phyloP scores from a whole-genome alignment of 805 yeast species.

The Yarrowia phangngaensis region DNA sequence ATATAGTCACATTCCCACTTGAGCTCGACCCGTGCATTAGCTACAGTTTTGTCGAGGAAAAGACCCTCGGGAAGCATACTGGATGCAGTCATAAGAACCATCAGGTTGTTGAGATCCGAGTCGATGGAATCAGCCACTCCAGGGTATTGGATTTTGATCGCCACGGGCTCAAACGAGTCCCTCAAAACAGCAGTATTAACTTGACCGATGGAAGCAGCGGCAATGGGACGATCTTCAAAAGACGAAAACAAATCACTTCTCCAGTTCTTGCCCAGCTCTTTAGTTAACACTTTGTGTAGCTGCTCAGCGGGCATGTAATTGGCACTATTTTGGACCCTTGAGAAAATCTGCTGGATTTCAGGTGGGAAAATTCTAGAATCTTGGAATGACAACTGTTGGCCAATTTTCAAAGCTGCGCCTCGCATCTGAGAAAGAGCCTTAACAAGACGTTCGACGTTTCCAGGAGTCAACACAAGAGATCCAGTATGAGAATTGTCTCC shows the following conservation, averaged over 20 bases:
- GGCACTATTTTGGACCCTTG: slow-evolving; percentile 88
- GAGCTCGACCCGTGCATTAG: slow-evolving; percentile 85
- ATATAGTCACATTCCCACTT: slow-evolving; percentile 97
- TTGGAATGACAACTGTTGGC: slow-evolving; percentile 96
- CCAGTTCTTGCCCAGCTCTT: slow-evolving; percentile 81
- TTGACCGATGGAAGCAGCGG: slow-evolving; percentile 97
- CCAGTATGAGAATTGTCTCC: slow-evolving; percentile 41
- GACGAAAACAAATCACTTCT: slow-evolving; percentile 56
- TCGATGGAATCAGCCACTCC: slow-evolving; percentile 93
- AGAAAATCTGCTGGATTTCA: slow-evolving; percentile 74
- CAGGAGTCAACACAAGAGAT: slow-evolving; percentile 65
- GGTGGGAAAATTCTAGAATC: slow-evolving; percentile 79
- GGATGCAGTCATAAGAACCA: slow-evolving; percentile 80
- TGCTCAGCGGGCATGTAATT: slow-evolving; percentile 96
- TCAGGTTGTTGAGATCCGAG: slow-evolving; percentile 82
- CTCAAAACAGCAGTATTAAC: slow-evolving; percentile 75
- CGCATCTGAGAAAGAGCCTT: slow-evolving; percentile 88
- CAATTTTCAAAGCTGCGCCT: slow-evolving; percentile 97
- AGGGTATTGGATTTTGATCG: slow-evolving; percentile 94
- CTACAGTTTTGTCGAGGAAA: slow-evolving; percentile 85
- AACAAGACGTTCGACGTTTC: slow-evolving; percentile 83
- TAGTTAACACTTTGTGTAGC: slow-evolving; percentile 65
- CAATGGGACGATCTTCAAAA: slow-evolving; percentile 86
- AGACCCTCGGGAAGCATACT: slow-evolving; percentile 84
- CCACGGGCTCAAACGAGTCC: slow-evolving; percentile 63